phyloP scores from a whole-genome alignment of 257 asterid genomes.

The Dorcoceras hygrometricum region DNA sequence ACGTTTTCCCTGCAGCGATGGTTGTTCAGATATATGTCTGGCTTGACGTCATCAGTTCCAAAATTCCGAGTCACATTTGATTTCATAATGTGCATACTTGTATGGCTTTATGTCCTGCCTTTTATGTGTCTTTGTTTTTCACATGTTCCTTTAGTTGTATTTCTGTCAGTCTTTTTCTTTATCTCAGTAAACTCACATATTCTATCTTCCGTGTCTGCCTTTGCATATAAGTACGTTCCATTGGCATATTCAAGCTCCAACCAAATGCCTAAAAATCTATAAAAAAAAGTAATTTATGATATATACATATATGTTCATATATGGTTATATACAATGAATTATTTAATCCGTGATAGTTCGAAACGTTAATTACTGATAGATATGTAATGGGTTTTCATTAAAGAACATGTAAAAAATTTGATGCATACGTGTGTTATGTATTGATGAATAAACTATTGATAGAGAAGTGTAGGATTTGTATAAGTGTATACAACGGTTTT shows the following conservation, averaged over 20 bases:
- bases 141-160: neutral
- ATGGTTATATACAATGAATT: too few species aligned
- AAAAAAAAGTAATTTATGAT: too few species aligned
- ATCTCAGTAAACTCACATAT: constrained; percentile 1
- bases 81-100: constrained; percentile 28
- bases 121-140: constrained; percentile 25
- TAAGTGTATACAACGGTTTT: too few species aligned
- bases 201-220: neutral
- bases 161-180: neutral
- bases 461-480: too few species aligned
- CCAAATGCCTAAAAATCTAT: neutral
- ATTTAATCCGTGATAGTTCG: too few species aligned
- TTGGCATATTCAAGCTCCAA: neutral
- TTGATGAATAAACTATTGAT: too few species aligned
- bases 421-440: too few species aligned
- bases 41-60: constrained; percentile 33
- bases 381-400: too few species aligned
- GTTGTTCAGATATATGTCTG: constrained; percentile 33
- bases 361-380: too few species aligned
- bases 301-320: too few species aligned
- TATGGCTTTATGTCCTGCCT: constrained; percentile 36
- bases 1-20: constrained; percentile 17
- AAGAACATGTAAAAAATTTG: too few species aligned
- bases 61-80: constrained; percentile 31
- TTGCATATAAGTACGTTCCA: neutral